Base-by-base conservation (phyloP, 1,284 basidiomycete species). In the Tilletia caries region DNA sequence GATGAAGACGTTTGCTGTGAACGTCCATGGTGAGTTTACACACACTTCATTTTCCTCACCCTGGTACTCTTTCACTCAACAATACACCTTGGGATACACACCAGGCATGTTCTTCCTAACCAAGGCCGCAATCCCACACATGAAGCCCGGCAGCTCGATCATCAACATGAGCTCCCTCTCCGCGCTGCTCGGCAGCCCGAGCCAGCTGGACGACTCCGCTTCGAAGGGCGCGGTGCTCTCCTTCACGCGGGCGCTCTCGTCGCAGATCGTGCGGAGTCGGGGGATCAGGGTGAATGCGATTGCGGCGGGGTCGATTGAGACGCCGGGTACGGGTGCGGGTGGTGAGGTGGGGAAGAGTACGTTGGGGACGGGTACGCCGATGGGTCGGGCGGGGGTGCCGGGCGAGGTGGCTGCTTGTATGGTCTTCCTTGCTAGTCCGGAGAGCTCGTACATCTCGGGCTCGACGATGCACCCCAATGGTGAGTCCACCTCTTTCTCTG, bases 81-180 rank as follows among this genome's bases (percentile, higher is more conserved):
- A n/a, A n/a, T n/a, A n/a, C n/a, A n/a, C n/a, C n/a, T n/a, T n/a
- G n/a, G n/a, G n/a, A n/a, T n/a, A n/a, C n/a, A n/a, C 5, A 20
- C 18, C 48, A 50, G 48, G 29, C 15, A 5, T 37, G 10, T 64
- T 37, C 62, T 64, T 33, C 62, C 66, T 80, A 27, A 73, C 69
- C 71, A 75, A 81, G 69, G 77, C 83, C 68, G 87, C 88, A 4
- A 75, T 88, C 8, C 88, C 89, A 15, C 86, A 89, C 83, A 85
- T 90, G 83, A 86, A 87, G 73, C 86, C 87, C n/a, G 48, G 89
- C 89, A 2, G 84, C 86, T 1, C 85, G 85, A 89, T 90, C 80
- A 88, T 90, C 85, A 89, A 89, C 23, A 88, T 88, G 8, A 86
- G 88, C 5, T 88, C 86, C 12, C 88, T 90, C 33, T 88, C 29